Percentiles rank a stretch among this genome's conserved stretches.
phyloP scores from a whole-genome alignment of 1,284 basidiomycete species.

The Sphagnurus paluster region DNA sequence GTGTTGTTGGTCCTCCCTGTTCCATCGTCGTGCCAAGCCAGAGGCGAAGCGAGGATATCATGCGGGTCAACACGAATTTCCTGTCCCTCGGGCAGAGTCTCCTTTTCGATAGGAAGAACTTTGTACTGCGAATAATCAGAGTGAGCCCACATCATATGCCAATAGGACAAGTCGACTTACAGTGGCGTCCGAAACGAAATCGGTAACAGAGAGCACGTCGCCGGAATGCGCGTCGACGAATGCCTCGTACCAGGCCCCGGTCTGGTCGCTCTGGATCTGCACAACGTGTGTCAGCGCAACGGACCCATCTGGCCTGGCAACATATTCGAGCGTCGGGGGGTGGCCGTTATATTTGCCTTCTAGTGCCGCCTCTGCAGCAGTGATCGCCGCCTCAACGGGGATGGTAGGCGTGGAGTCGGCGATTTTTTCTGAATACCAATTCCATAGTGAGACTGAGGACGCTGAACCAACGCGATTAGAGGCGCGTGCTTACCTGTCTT shows the following conservation, averaged over 20 bases:
- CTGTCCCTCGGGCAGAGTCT: conserved; percentile 38
- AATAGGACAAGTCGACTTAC: conserved; percentile 24
- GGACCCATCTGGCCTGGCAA: conserved; percentile 44
- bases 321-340: conserved; percentile 45
- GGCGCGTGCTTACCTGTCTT: conserved; percentile 17
- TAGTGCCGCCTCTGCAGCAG: conserved; percentile 38
- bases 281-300: conserved; percentile 53
- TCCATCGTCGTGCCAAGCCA: conserved; percentile 46
- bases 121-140: conserved; percentile 36
- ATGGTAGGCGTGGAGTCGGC: conserved; percentile 38
- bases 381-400: conserved; percentile 35
- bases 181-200: conserved; percentile 45
- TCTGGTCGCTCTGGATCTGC: conserved; percentile 53
- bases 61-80: conserved; percentile 41
- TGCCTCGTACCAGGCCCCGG: conserved; percentile 61
- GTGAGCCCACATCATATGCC: neutral
- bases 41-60: conserved; percentile 38
- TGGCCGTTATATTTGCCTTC: conserved; percentile 42
- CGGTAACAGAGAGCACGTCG: conserved; percentile 48
- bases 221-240: conserved; percentile 59
- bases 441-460: neutral
- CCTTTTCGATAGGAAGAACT: conserved; percentile 43
- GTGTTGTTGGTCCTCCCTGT: conserved; percentile 20
- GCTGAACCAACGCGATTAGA: neutral
- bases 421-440: conserved; percentile 28